These are phyloP conservation scores for Cyclostephanos invisitatus DNA, from an alignment of 108 stramenopile species.

Conservation along the genomic window DNA sequence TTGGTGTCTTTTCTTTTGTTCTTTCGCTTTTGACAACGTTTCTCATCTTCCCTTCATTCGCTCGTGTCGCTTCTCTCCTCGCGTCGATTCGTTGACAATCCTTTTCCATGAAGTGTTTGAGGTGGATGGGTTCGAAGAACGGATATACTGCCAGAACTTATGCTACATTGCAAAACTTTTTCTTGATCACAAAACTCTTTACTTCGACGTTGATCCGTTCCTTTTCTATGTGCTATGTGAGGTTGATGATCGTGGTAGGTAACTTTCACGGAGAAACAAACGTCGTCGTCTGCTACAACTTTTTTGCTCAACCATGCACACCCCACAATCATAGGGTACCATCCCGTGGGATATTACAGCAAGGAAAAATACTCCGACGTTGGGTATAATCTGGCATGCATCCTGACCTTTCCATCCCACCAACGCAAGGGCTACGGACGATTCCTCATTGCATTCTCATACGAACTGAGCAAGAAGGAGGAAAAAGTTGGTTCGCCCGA, in stretches of 20 bases:
- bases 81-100: background rate
- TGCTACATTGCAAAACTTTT: slow-evolving; percentile 98
- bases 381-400: slow-evolving; percentile 99
- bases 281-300: background rate
- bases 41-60: background rate
- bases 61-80: background rate
- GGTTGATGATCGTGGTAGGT: slow-evolving; percentile 75
- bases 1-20: background rate
- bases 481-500: slow-evolving; percentile 97
- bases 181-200: slow-evolving; percentile 99
- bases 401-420: slow-evolving; percentile 97
- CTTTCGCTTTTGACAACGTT: background rate
- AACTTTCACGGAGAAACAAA: background rate
- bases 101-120: slow-evolving; percentile 52
- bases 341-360: slow-evolving; percentile 96
- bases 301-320: background rate
- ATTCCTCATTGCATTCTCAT: slow-evolving; percentile 97
- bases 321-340: slow-evolving; percentile 53
- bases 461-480: slow-evolving; percentile 97
- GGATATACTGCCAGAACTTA: slow-evolving; percentile 97
- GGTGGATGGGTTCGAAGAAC: slow-evolving; percentile 79
- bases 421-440: slow-evolving; percentile 99
- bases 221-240: slow-evolving; percentile 97
- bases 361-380: slow-evolving; percentile 99
- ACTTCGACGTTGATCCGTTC: slow-evolving; percentile 99